Evolutionary conservation across 2,329 filamentous ascomycete species (phyloP), one percentile per base, ranked within the genome.

Genomic region (Dactylellina drechsleri): DNA sequence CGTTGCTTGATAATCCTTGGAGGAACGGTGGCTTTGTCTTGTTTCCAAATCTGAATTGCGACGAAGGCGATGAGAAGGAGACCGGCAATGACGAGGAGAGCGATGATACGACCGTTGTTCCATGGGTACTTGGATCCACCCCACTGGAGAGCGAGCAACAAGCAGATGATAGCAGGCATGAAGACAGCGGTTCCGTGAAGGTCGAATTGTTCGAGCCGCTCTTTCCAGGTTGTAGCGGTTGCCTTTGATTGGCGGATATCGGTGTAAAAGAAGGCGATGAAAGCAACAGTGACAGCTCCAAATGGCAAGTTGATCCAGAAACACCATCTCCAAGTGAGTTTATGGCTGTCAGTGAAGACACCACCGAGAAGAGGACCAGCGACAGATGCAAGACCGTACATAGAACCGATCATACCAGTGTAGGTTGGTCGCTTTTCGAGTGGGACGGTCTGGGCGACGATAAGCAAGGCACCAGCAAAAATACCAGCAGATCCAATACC

Each of bases 371-470:
- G 78, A 2, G 83, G 83, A 2, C 82, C 82, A 28, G 82, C 79
- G 49, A 84, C 81, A 4, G 81, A 81, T 0, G 86, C 86, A 58
- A 89, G 83, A 15, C 86, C 87, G 80, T 85, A 88, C 82, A 87
- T 86, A 58, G 83, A 85, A 10, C 85, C 85, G 47, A 88, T 83
- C 47, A 87, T 79, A 26, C 86, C 86, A 64, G 86, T 86, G 23
- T 85, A 86, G 31, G 86, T 80, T 6, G 84, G 87, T 36, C 87
- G 82, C 78, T 86, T 85, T 6, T 84, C 80, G 7, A 88, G 82
- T 3, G 87, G 86, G 56, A 88, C 83, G 82, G 88, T 83, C 31
- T 85, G 84, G 50, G 88, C 85, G 80, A 88, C 85, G 71, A 86
- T 84, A 79, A 88, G 83, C 80, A 87, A 85, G 50, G 84, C 83